These are phyloP conservation scores for Pythium guiyangense DNA, from an alignment of 352 stramenopile genomes.

Conservation along the genomic window DNA sequence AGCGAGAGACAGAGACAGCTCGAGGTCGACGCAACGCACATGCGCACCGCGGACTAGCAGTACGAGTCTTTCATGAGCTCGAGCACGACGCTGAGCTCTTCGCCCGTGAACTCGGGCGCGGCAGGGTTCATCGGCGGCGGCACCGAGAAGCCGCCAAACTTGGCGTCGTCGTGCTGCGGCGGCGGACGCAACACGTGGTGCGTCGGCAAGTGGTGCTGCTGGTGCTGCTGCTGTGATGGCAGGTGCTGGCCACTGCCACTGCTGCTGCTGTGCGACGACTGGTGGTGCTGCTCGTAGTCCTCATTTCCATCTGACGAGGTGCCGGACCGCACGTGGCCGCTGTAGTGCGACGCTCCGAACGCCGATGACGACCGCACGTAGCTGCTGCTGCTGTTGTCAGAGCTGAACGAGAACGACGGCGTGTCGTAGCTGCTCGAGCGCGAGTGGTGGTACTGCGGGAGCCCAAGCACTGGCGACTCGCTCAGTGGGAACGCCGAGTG, in stretches of 20 bases:
- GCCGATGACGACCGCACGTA: conserved; percentile 10
- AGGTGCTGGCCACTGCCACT: conserved; percentile 18
- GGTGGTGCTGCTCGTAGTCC: conserved; percentile 35
- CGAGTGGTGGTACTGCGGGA: conserved; percentile 15
- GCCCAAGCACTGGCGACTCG: conserved; percentile 2
- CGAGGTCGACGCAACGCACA: neutral
- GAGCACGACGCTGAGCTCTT: conserved; percentile 73
- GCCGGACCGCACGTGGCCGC: conserved; percentile 23
- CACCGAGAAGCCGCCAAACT: conserved; percentile 45
- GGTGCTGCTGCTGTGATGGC: conserved; percentile 15
- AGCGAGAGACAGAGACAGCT: neutral
- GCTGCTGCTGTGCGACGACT: conserved; percentile 41
- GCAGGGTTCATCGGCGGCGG: conserved; percentile 63
- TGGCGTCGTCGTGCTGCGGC: conserved; percentile 36
- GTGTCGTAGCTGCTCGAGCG: conserved; percentile 14
- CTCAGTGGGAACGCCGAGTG: conserved; percentile 16
- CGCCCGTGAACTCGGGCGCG: conserved; percentile 64
- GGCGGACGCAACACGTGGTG: conserved; percentile 62
- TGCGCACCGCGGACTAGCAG: conserved; percentile 11
- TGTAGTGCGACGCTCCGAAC: conserved; percentile 10
- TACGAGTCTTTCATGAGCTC: conserved; percentile 82
- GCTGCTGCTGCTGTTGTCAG: conserved; percentile 27
- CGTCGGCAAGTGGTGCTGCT: conserved; percentile 20
- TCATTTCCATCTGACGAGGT: conserved; percentile 23
- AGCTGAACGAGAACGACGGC: conserved; percentile 20